Evolutionary conservation across 306 rosid species (phyloP).

Genomic region (Begonia peltatifolia): DNA sequence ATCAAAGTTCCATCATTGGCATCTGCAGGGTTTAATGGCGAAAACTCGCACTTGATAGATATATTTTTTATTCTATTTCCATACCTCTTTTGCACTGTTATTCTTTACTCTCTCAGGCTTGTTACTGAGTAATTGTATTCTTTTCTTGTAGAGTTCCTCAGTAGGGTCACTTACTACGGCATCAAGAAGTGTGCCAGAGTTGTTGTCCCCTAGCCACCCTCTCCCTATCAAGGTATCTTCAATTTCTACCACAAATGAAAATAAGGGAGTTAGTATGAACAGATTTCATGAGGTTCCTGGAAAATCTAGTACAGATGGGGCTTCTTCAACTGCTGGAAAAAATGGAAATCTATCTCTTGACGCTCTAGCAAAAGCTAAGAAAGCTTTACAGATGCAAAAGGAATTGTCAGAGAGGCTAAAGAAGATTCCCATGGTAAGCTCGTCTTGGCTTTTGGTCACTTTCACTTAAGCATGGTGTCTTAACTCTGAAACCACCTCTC

Average conservation of each 20-base stretch:
- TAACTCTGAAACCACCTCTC: neutral
- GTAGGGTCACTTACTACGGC: conserved; percentile 38
- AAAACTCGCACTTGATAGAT: too few species aligned
- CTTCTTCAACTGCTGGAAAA: conserved; percentile 90
- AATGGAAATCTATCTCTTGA: conserved; percentile 66
- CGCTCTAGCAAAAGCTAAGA: conserved; percentile 81
- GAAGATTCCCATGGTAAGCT: conserved; percentile 55
- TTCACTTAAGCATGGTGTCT: neutral
- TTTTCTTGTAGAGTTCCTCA: conserved; percentile 40
- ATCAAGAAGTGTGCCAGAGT: conserved; percentile 43
- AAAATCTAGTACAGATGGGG: conserved; percentile 99
- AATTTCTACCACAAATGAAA: conserved; percentile 96
- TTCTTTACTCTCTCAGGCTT: conserved; percentile 3
- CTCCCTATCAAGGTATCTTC: conserved; percentile 86
- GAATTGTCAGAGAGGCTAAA: conserved; percentile 63
- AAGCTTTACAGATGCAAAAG: conserved; percentile 70
- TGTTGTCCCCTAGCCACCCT: conserved; percentile 39
- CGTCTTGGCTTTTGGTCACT: neutral
- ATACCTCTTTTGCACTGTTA: too few species aligned
- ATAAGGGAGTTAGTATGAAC: conserved; percentile 98
- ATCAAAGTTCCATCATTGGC: too few species aligned
- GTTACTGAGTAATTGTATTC: conserved; percentile 14
- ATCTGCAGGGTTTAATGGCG: too few species aligned
- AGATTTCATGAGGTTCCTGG: conserved; percentile 99
- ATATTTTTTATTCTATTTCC: too few species aligned